These are phyloP conservation scores for Porphyrellus cyaneotinctus DNA, from an alignment of 768 basidiomycete genomes.

Conservation along the genomic window DNA sequence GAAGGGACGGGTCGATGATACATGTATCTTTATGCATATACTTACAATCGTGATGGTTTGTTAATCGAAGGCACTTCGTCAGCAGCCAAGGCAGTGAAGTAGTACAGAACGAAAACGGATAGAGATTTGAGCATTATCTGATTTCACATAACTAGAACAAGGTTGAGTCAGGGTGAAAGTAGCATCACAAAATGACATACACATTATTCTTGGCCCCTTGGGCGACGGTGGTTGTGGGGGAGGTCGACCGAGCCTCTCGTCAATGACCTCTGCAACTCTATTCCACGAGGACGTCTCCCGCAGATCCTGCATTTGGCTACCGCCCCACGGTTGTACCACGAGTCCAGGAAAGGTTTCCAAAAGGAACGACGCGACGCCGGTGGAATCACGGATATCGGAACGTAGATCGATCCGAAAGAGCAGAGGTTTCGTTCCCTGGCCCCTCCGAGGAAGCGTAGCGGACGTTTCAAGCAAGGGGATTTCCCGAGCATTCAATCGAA, in stretches of 20 bases:
- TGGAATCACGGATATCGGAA: constrained; percentile 20
- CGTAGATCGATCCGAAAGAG: constrained; percentile 12
- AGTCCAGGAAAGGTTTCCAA: constrained; percentile 9
- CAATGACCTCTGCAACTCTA: constrained; percentile 17
- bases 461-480: constrained; percentile 1
- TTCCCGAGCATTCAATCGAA: constrained; percentile 19
- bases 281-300: constrained; percentile 20
- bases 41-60: too few relatives aligned
- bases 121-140: too few relatives aligned
- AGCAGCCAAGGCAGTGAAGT: too few relatives aligned
- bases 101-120: too few relatives aligned
- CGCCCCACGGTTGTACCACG: constrained; percentile 4
- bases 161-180: too few relatives aligned
- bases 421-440: background rate
- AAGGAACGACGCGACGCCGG: constrained; percentile 16
- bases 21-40: too few relatives aligned
- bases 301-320: constrained; percentile 4
- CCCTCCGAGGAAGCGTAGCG: background rate
- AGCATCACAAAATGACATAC: constrained; percentile 8
- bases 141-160: too few relatives aligned
- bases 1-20: too few relatives aligned
- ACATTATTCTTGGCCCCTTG: constrained; percentile 14
- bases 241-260: constrained; percentile 12
- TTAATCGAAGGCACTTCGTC: too few relatives aligned
- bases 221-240: constrained; percentile 3